These are phyloP conservation scores for Phytophthora capsici DNA, from an alignment of 352 stramenopile genomes.

Conservation along the genomic window DNA sequence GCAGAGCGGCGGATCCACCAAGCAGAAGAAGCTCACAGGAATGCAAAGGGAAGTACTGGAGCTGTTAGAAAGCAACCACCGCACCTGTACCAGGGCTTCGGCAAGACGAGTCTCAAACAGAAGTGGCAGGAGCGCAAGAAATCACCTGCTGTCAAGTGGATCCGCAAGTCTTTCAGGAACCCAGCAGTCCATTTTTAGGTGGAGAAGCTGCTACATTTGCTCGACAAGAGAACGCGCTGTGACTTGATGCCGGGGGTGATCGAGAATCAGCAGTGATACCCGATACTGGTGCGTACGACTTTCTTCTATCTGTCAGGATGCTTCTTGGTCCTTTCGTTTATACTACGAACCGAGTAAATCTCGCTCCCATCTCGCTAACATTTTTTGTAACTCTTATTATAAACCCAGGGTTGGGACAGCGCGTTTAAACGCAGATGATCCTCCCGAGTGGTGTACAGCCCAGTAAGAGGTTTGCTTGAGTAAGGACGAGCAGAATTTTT, in stretches of 20 bases:
- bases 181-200: too few relatives aligned
- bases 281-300: conserved; percentile 64
- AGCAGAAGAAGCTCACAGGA: conserved; percentile 65
- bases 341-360: conserved; percentile 1
- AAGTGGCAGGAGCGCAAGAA: conserved; percentile 67
- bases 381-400: conserved; percentile 5
- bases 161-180: conserved; percentile 70
- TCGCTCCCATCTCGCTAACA: conserved; percentile 5
- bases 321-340: not conserved
- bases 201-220: too few relatives aligned
- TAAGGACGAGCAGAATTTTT: conserved; percentile 66
- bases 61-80: conserved; percentile 67
- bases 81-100: conserved; percentile 63
- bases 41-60: conserved; percentile 74
- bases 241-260: too few relatives aligned
- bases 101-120: conserved; percentile 64
- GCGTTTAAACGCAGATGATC: conserved; percentile 71
- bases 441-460: conserved; percentile 70
- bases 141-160: conserved; percentile 62
- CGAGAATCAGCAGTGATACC: conserved; percentile 90
- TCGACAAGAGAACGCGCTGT: too few relatives aligned
- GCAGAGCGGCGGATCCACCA: conserved; percentile 20
- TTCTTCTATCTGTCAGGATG: not conserved
- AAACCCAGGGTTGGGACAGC: conserved; percentile 74
- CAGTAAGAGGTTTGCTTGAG: conserved; percentile 46